Evolutionary conservation across 495 filamentous ascomycete genomes (phyloP).

Genomic region (Penicillium taxi): DNA sequence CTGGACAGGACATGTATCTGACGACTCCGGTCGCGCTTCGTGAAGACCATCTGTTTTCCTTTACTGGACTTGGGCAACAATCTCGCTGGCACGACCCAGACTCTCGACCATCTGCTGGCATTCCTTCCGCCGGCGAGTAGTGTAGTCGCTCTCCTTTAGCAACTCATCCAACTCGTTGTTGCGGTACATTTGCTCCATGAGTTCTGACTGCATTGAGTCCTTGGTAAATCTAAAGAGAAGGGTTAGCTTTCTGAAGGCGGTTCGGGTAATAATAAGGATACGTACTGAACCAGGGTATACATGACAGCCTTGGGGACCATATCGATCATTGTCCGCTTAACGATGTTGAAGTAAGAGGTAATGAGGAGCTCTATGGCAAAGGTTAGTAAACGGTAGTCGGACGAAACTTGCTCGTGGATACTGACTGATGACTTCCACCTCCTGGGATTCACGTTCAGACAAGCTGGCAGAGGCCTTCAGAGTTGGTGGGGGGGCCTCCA

Average conservation of each 20-base stretch:
- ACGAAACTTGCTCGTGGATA: slow-evolving; percentile 8
- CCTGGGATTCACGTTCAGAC: slow-evolving; percentile 83
- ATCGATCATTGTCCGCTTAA: slow-evolving; percentile 96
- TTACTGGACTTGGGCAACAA: slow-evolving; percentile 94
- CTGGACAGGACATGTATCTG: neutral
- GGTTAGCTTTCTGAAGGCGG: slow-evolving; percentile 1
- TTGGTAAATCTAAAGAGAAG: slow-evolving; percentile 66
- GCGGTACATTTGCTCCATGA: slow-evolving; percentile 97
- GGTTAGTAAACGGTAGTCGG: slow-evolving; percentile 2
- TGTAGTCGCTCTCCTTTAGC: slow-evolving; percentile 97
- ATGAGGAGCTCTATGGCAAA: slow-evolving; percentile 72
- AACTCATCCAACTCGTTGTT: slow-evolving; percentile 82
- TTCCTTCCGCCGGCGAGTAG: slow-evolving; percentile 87
- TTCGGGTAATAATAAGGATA: no score
- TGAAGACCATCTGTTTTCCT: no score
- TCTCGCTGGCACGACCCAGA: slow-evolving; percentile 79
- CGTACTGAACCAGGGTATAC: slow-evolving; percentile 90
- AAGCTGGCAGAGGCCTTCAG: slow-evolving; percentile 90
- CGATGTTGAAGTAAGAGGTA: slow-evolving; percentile 95
- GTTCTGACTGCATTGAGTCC: slow-evolving; percentile 97
- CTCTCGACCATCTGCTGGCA: slow-evolving; percentile 99
- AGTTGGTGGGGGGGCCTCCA: slow-evolving; percentile 88
- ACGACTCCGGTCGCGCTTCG: no score
- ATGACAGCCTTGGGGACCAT: slow-evolving; percentile 99
- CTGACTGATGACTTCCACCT: slow-evolving; percentile 98